Base-by-base conservation (phyloP, 768 basidiomycete genomes). In the Mycena vulgaris region DNA sequence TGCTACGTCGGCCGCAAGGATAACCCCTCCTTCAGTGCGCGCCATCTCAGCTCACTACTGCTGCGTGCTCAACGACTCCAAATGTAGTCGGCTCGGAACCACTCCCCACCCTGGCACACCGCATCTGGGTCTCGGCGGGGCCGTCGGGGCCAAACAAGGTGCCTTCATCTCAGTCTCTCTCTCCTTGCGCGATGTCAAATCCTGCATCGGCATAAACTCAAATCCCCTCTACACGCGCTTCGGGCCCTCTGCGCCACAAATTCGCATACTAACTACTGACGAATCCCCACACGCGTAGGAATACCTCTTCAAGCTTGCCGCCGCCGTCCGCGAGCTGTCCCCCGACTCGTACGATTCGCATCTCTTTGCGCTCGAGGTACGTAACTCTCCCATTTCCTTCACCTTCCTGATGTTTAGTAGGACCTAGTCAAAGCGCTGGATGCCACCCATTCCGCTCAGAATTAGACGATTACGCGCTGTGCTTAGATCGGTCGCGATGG, bases 121-220 rank as follows among this genome's bases (percentile, higher is more conserved):
- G 84, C 5, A 97, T 99, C 57, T 92, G 90, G 87, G 79, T 80
- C 28, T 91, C 93, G 0, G 86, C 89, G 0, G 97, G 97, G 0
- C 96, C 96, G 0, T 98, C 96, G 0, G 97, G 97, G 0, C 88
- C 83, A 3, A 99, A 99, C 83, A 97, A 96, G 85, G 96, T 93
- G 47, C 1, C 55, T 65, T 28, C n/a, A 45, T 23, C 9, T 17
- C n/a, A 7, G 21, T n/a, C 31, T 9, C 42, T 35, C 30, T 39
- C 53, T 25, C 42, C 48, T 23, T 23, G 35, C n/a, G n/a, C n/a
- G n/a, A n/a, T n/a, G n/a, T n/a, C n/a, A n/a, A n/a, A n/a, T n/a
- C n/a, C n/a, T n/a, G n/a, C n/a, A n/a, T n/a, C n/a, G n/a, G n/a
- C n/a, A n/a, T n/a, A n/a, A n/a, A n/a, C n/a, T n/a, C n/a, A n/a